phyloP scores from a whole-genome alignment of 2,329 filamentous ascomycete genomes.

The Diplodia scrobiculata region DNA sequence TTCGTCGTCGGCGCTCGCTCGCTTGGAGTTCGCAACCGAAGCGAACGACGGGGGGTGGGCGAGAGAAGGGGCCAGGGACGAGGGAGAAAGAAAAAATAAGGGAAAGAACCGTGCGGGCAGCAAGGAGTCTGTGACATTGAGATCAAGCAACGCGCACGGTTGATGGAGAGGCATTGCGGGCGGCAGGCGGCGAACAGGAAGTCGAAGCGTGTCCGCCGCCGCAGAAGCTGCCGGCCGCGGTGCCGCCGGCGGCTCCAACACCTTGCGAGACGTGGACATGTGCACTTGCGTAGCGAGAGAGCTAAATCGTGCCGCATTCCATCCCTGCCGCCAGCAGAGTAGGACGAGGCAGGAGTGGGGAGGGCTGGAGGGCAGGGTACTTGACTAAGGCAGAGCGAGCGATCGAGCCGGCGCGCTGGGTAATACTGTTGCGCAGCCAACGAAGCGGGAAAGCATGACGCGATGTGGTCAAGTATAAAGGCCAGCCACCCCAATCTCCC shows the following conservation, averaged over 20 bases:
- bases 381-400: slow-evolving; percentile 5
- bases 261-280: not conserved
- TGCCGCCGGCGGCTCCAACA: slow-evolving; percentile 10
- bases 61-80: not conserved
- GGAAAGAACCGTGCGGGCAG: slow-evolving; percentile 1
- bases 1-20: slow-evolving; percentile 12
- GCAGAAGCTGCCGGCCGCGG: slow-evolving; percentile 12
- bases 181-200: slow-evolving; percentile 11
- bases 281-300: not conserved
- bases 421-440: too few relatives aligned
- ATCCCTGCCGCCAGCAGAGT: too few relatives aligned
- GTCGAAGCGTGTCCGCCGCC: slow-evolving; percentile 15
- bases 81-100: not conserved
- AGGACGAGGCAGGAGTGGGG: not conserved
- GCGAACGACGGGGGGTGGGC: not conserved
- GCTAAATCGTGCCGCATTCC: too few relatives aligned
- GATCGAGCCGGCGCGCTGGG: too few relatives aligned
- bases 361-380: not conserved
- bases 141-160: not conserved
- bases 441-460: not conserved
- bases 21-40: slow-evolving; percentile 6
- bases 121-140: not conserved
- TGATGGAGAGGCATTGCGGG: not conserved
- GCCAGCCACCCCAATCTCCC: not conserved
- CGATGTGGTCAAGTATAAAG: not conserved